phyloP scores from a whole-genome alignment of 2,329 filamentous ascomycete species.

The Aspergillus ustus region DNA sequence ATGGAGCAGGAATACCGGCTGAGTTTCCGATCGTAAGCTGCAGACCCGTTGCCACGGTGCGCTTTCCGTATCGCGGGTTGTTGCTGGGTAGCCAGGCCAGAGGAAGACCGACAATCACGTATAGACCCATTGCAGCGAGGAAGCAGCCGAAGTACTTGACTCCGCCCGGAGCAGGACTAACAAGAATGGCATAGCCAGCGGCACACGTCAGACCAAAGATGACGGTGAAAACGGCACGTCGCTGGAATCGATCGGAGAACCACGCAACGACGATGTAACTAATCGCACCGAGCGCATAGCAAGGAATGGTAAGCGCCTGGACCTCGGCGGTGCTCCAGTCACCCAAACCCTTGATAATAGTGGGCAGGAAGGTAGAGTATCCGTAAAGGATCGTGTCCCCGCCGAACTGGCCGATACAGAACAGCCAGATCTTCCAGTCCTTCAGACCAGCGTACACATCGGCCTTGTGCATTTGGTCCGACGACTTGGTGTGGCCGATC shows the following conservation, averaged over 20 bases:
- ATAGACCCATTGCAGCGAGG: conserved; percentile 13
- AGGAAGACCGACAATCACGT: conserved; percentile 16
- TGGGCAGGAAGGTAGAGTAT: conserved; percentile 15
- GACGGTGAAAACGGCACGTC: conserved; percentile 10
- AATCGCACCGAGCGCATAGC: conserved; percentile 15
- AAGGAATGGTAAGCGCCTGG: conserved; percentile 17
- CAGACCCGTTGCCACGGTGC: conserved; percentile 14
- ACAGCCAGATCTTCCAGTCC: conserved; percentile 17
- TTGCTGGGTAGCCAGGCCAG: conserved; percentile 18
- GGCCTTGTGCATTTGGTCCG: conserved; percentile 18
- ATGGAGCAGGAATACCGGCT: conserved; percentile 16
- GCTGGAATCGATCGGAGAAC: conserved; percentile 13
- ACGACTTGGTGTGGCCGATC: conserved; percentile 18
- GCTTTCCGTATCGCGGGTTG: conserved; percentile 15
- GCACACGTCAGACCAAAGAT: conserved; percentile 7
- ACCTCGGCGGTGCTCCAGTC: conserved; percentile 11
- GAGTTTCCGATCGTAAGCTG: conserved; percentile 17
- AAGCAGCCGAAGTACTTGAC: conserved; percentile 21
- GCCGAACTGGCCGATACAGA: conserved; percentile 17
- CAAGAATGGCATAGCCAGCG: conserved; percentile 11
- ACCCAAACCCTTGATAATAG: conserved; percentile 15
- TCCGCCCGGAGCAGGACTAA: conserved; percentile 4
- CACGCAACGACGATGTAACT: conserved; percentile 15
- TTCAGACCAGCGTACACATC: conserved; percentile 13
- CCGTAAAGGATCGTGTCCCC: conserved; percentile 15